Conservation (phyloP, 2,329 filamentous ascomycete genomes). For the Ceratocystis papillata region DNA sequence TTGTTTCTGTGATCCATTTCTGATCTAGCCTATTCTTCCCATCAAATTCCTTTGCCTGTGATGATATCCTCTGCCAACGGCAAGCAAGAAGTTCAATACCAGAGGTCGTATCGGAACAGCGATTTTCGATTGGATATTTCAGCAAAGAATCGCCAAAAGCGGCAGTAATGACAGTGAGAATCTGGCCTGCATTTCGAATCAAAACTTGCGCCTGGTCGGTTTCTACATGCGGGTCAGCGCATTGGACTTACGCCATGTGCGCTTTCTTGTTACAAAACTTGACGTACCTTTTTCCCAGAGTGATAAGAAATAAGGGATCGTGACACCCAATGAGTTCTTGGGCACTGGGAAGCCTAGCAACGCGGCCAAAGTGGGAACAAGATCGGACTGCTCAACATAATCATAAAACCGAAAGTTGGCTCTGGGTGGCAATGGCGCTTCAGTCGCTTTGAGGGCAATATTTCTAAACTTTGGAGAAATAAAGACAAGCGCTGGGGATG, state of each 20-base stretch:
- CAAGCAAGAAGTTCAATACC: conserved; percentile 54
- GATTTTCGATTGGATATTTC: neutral
- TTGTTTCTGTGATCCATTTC: conserved; percentile 8
- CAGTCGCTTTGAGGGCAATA: conserved; percentile 35
- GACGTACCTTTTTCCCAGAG: conserved; percentile 59
- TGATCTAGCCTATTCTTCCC: neutral
- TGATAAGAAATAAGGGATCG: conserved; percentile 66
- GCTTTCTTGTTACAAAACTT: neutral
- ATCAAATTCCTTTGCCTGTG: neutral
- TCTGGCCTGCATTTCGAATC: conserved; percentile 67
- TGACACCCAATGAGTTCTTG: conserved; percentile 78
- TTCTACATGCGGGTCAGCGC: conserved; percentile 28
- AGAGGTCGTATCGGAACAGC: conserved; percentile 15
- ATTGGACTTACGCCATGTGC: no score
- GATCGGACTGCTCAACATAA: conserved; percentile 83
- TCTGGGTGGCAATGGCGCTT: conserved; percentile 47
- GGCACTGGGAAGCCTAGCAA: conserved; percentile 80
- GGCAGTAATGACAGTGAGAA: conserved; percentile 63
- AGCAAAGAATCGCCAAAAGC: conserved; percentile 48
- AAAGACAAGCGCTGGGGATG: conserved; percentile 83
- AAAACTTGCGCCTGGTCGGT: conserved; percentile 57
- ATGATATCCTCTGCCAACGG: conserved; percentile 44
- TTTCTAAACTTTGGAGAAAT: conserved; percentile 68
- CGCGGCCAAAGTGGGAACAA: conserved; percentile 78
- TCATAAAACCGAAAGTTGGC: conserved; percentile 75